Evolutionary conservation across 352 stramenopile genomes (phyloP).

Genomic region (Thalassiosira livingstoniorum): DNA sequence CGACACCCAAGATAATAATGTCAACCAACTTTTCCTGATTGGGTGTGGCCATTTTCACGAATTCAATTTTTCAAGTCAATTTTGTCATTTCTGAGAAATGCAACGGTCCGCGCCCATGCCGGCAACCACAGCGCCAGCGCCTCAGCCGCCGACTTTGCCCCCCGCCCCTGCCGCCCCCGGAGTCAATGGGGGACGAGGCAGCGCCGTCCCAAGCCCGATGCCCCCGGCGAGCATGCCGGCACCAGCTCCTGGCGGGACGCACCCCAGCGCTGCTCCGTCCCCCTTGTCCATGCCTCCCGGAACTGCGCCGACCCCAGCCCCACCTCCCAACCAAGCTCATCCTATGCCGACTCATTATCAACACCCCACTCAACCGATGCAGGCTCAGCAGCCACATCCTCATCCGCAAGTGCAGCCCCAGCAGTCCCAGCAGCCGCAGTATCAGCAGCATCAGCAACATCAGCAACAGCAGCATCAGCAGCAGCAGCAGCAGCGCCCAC

Average conservation of each 20-base stretch:
- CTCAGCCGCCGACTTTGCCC: constrained; percentile 26
- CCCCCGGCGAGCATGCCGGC: no score
- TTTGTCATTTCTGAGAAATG: constrained; percentile 10
- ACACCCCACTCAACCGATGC: constrained; percentile 39
- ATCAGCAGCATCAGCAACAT: constrained; percentile 1
- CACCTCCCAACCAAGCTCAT: constrained; percentile 36
- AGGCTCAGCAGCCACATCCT: constrained; percentile 39
- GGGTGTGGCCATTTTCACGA: background rate
- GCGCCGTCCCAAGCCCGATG: no score
- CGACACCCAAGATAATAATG: no score
- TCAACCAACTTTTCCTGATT: no score
- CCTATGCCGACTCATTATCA: constrained; percentile 61
- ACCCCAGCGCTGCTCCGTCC: background rate
- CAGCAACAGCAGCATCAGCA: constrained; percentile 3
- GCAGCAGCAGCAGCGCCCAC: background rate
- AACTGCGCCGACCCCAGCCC: constrained; percentile 10
- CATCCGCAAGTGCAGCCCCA: constrained; percentile 35
- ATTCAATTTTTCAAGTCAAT: background rate
- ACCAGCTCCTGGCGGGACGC: background rate
- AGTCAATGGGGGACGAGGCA: no score
- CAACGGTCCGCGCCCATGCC: background rate
- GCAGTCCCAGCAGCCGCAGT: constrained; percentile 34
- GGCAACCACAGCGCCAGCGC: constrained; percentile 16
- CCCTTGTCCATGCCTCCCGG: constrained; percentile 42
- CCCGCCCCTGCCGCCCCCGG: constrained; percentile 8